Evolutionary conservation across 805 yeast species (phyloP), one percentile per base, ranked within the genome.

Genomic region (Yarrowia keelungensis): DNA sequence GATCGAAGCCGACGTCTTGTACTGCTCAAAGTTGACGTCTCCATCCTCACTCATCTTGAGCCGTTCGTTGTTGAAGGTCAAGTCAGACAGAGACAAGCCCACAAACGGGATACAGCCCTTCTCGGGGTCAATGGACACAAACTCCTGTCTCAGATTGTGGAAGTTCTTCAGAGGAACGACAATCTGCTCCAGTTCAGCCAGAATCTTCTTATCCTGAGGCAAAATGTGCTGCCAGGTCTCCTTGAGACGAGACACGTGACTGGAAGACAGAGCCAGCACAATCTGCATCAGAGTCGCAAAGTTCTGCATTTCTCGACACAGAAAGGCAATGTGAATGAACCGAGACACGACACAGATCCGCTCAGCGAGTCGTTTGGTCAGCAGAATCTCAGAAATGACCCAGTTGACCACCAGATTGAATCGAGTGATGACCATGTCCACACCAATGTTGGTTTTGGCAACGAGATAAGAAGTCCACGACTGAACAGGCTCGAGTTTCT

Each of bases 331-430:
- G 73, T 91, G 97, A 69, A 94, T 91, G 74, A 90, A 92, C 72
- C 94, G 82, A n/a, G 92, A 87, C n/a, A 93, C 85, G 1, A 93
- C 84, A 69, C 86, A 82, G 51, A 87, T 85, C 72, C 94, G 82
- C 72, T 91, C 85, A 2, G 80, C 81, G 35, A 85, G 81, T 51
- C 83, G 80, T 69, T 82, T 82, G 10, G 97, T 91, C 70, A 94
- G 79, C 15, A 92, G 77, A 68, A 95, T 86, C 79, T 94, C 97
- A 0, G 97, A 91, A 42, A 91, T 87, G 49, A 93, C 87, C 98
- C 98, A 94, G 73, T 91, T 91, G 8, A 91, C 93, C 80, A 91
- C 88, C 70, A 94, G 80, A 75, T 94, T 93, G 82, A 93, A 95
- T 70, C 99, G 81, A 0, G 96, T 84, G 47, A 92, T 87, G 12